Evolutionary conservation across 129 eudicot genomes (phyloP), one percentile per base, ranked within the genome.

Genomic region (Erigeron canadensis): DNA sequence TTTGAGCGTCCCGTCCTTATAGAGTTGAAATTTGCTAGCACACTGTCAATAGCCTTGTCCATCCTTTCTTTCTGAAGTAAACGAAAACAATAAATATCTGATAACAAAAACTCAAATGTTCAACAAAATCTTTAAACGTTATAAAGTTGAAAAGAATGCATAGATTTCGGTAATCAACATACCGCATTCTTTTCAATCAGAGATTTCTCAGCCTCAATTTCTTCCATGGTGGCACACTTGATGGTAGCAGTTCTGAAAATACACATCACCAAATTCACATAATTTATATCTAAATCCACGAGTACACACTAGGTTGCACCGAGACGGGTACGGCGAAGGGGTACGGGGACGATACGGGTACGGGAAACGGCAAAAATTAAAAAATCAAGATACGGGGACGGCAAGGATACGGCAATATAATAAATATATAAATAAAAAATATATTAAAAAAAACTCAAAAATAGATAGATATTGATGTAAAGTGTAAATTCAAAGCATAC

Each of bases 121-220:
- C 21, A 43, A 45, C 55, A 60, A 16, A 39, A 74, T 19, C 58
- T 17, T 13, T 46, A 63, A 63, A 11, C 13, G 4, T 18, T 39
- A 7, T 38, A 19, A 67, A 61, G 43, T 45, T 42, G 44, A 21
- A 67, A 1, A 55, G 56, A 59, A 74, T 15, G 19, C 11, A 10
- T 16, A 23, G 5, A 41, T 16, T 46, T 43, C 28, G 43, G 23
- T 55, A 34, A 50, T 15, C 57, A 53, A 83, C 93, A 85, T 81
- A 94, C 98, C 42, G 63, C 87, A 63, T 62, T 87, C 63, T 85
- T 80, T 79, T 89, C 98, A 45, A 94, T 85, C 54, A 47, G 11
- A 48, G 89, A 63, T 80, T 94, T 94, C 85, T 94, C 95, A n/a
- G 90, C 95, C 77, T 94, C 89, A 15, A 94, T 87, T 74, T 94